Evolutionary conservation across 331 rosid species (phyloP).

Genomic region (Arachis monticola): DNA sequence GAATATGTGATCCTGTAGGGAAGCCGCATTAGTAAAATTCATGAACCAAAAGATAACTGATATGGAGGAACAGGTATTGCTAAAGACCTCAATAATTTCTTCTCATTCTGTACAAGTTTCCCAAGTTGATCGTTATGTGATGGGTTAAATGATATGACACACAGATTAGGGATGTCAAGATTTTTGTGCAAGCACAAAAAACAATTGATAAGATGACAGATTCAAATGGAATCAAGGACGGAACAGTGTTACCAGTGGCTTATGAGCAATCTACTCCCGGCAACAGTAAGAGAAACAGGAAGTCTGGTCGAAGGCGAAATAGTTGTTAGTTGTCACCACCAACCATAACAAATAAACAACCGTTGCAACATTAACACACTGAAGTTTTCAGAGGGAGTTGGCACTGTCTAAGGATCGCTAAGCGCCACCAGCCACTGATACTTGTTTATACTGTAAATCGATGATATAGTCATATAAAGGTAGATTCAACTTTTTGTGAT

Average conservation of each 20-base stretch:
- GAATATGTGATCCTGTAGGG: constrained; percentile 63
- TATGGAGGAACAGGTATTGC: constrained; percentile 90
- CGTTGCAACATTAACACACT: not conserved
- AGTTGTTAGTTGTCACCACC: constrained; percentile 35
- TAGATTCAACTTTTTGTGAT: not conserved
- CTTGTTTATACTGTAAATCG: not conserved
- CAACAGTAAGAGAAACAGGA: constrained; percentile 57
- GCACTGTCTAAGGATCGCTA: not conserved
- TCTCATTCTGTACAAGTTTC: constrained; percentile 13
- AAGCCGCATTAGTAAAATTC: constrained; percentile 50
- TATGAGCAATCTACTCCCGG: constrained; percentile 65
- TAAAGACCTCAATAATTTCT: constrained; percentile 13
- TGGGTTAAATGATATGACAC: constrained; percentile 24
- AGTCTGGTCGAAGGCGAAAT: constrained; percentile 75
- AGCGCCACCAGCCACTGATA: not conserved
- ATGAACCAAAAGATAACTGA: constrained; percentile 66
- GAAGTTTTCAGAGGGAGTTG: not conserved
- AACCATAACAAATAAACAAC: not conserved
- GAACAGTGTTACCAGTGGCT: constrained; percentile 74
- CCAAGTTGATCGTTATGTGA: not conserved
- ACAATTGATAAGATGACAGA: constrained; percentile 66
- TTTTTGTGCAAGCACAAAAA: constrained; percentile 79
- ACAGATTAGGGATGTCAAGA: constrained; percentile 85
- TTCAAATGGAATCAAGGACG: constrained; percentile 79
- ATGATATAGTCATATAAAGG: not conserved